phyloP scores from a whole-genome alignment of 1,139 yeast genomes.

The Sugiyamaella novakii region DNA sequence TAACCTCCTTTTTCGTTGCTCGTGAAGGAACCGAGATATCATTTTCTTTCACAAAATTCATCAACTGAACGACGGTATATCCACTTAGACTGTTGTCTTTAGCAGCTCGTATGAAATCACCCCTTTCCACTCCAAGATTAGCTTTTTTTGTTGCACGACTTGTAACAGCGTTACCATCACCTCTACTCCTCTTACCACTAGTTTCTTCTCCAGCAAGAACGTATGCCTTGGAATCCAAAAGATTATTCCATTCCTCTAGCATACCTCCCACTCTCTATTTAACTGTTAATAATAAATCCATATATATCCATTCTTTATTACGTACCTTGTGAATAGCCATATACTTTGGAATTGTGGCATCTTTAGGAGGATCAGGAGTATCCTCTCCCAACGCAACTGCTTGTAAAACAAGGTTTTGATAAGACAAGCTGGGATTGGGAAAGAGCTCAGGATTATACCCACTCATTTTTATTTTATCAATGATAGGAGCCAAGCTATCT shows the following conservation, averaged over 20 bases:
- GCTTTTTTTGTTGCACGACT: constrained; percentile 11
- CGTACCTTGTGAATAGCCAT: constrained; percentile 33
- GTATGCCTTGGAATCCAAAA: constrained; percentile 6
- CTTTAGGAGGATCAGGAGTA: constrained; percentile 43
- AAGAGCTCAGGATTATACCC: constrained; percentile 59
- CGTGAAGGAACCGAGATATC: neutral
- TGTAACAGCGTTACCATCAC: constrained; percentile 8
- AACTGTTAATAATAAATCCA: no score
- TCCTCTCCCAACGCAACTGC: constrained; percentile 69
- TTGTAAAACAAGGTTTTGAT: constrained; percentile 65
- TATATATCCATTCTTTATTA: no score
- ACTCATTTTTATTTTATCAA: constrained; percentile 31
- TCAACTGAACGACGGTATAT: constrained; percentile 18
- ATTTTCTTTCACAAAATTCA: constrained; percentile 6
- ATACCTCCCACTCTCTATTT: constrained; percentile 27
- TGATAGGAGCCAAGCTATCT: constrained; percentile 45
- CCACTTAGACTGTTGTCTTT: constrained; percentile 17
- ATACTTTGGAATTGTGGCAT: constrained; percentile 42
- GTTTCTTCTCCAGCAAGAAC: constrained; percentile 1
- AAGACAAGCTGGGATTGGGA: constrained; percentile 68
- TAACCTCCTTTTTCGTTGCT: constrained; percentile 2
- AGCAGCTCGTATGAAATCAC: constrained; percentile 18
- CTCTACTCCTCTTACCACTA: constrained; percentile 10
- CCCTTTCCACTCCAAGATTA: constrained; percentile 7
- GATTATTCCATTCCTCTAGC: constrained; percentile 26